These are phyloP conservation scores for Harrya chromipes DNA, from an alignment of 768 basidiomycete species.

Conservation along the genomic window DNA sequence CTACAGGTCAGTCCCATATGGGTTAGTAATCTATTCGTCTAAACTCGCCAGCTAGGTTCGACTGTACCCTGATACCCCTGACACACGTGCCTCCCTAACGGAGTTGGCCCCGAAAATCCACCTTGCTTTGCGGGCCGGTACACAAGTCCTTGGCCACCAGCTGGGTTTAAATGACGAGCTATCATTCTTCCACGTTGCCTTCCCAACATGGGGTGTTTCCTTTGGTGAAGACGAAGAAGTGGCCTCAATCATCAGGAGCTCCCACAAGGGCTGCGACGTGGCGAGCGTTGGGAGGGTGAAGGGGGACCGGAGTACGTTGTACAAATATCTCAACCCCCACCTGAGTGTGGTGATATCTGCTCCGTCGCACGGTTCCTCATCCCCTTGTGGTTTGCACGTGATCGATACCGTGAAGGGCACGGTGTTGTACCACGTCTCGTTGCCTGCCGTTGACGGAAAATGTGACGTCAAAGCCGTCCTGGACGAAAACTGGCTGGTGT, in stretches of 20 bases:
- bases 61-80: slow-evolving; percentile 61
- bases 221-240: slow-evolving; percentile 58
- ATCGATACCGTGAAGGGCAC: slow-evolving; percentile 80
- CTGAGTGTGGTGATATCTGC: slow-evolving; percentile 64
- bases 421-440: slow-evolving; percentile 60
- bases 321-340: slow-evolving; percentile 92
- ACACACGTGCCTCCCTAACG: slow-evolving; percentile 42
- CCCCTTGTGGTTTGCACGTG: slow-evolving; percentile 64
- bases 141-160: slow-evolving; percentile 57
- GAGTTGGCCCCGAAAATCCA: slow-evolving; percentile 45
- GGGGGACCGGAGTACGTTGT: slow-evolving; percentile 83
- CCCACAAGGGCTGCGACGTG: slow-evolving; percentile 44
- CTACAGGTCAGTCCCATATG: slow-evolving; percentile 52
- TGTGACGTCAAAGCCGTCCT: slow-evolving; percentile 71
- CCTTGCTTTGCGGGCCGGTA: slow-evolving; percentile 52
- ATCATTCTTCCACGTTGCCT: slow-evolving; percentile 47
- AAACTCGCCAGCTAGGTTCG: slow-evolving; percentile 42
- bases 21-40: neutral
- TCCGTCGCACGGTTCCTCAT: slow-evolving; percentile 14
- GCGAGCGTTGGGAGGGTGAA: slow-evolving; percentile 83
- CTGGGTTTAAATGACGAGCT: slow-evolving; percentile 41
- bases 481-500: slow-evolving; percentile 92
- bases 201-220: slow-evolving; percentile 64
- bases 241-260: slow-evolving; percentile 46
- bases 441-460: slow-evolving; percentile 43